These are phyloP conservation scores for Neurospora sp. DNA, from an alignment of 495 filamentous ascomycete genomes.

Conservation along the genomic window DNA sequence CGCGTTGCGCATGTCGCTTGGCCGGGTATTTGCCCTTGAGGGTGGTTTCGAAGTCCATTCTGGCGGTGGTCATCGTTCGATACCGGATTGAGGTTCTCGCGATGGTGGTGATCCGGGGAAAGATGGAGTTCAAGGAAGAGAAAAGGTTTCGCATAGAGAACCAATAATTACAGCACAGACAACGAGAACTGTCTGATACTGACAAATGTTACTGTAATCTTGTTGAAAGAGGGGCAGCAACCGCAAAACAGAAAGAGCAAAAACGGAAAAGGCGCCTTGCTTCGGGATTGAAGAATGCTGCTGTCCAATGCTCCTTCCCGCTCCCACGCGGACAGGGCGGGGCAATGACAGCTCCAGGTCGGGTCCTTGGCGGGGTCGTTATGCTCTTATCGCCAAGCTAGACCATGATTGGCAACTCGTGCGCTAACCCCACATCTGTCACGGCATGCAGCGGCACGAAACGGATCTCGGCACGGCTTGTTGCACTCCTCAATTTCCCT, in stretches of 20 bases:
- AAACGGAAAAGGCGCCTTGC: background rate
- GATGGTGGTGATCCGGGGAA: background rate
- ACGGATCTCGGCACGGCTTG: background rate
- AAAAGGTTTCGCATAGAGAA: background rate
- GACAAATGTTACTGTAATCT: background rate
- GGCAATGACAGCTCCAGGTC: background rate
- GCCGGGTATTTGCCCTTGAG: slow-evolving; percentile 81
- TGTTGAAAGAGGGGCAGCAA: background rate
- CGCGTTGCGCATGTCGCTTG: slow-evolving; percentile 74
- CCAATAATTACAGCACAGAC: background rate
- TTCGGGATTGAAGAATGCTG: background rate
- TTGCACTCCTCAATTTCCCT: background rate
- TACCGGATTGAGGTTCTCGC: background rate
- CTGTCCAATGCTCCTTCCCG: background rate
- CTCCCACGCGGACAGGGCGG: background rate
- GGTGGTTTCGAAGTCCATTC: slow-evolving; percentile 28
- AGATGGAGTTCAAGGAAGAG: background rate
- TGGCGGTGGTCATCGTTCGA: background rate
- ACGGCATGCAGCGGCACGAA: background rate
- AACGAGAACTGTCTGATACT: background rate
- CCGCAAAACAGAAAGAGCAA: background rate
- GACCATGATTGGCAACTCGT: background rate
- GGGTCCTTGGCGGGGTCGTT: background rate
- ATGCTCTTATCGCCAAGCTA: background rate
- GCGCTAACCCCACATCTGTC: background rate